A percentile compares a stretch with the other conserved stretches of the same genome.
Evolutionary conservation across 2,329 filamentous ascomycete species (phyloP).

Genomic region (Botrytis squamosa): DNA sequence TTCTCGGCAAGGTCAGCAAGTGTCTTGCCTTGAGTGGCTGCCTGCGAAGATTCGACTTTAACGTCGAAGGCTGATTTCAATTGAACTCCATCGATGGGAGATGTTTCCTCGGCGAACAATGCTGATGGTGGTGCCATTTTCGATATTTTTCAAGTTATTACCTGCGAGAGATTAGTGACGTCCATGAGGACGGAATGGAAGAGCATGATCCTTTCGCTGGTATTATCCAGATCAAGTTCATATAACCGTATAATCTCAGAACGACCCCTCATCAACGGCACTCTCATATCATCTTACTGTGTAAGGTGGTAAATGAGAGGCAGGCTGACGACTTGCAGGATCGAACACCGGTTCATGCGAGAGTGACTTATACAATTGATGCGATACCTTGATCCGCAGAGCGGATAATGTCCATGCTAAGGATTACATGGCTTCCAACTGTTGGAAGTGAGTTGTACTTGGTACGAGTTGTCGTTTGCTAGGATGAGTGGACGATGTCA

Average conservation of each 20-base stretch:
- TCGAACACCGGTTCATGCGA: conserved; percentile 67
- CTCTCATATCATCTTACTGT: conserved; percentile 33
- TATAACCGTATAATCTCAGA: conserved; percentile 85
- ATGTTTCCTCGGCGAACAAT: conserved; percentile 49
- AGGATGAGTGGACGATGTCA: neutral
- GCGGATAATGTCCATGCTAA: conserved; percentile 38
- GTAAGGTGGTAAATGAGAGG: conserved; percentile 35
- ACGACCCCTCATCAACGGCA: conserved; percentile 41
- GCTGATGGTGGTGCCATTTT: conserved; percentile 80
- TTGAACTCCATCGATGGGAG: conserved; percentile 39
- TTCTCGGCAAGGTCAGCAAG: conserved; percentile 67
- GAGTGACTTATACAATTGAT: conserved; percentile 43
- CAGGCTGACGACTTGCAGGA: conserved; percentile 38
- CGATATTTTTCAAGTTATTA: conserved; percentile 39
- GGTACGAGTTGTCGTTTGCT: conserved; percentile 19
- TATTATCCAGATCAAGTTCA: conserved; percentile 99
- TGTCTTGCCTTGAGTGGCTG: conserved; percentile 43
- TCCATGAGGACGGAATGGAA: conserved; percentile 41
- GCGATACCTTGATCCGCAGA: conserved; percentile 40
- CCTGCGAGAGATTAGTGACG: conserved; percentile 45
- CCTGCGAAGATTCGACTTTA: conserved; percentile 49
- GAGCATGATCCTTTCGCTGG: conserved; percentile 99
- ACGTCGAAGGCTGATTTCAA: conserved; percentile 48
- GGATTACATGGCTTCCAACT: conserved; percentile 36
- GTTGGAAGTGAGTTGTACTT: conserved; percentile 32